Conservation (phyloP, 2,329 filamentous ascomycete species). For the Fusarium sambucinum region DNA sequence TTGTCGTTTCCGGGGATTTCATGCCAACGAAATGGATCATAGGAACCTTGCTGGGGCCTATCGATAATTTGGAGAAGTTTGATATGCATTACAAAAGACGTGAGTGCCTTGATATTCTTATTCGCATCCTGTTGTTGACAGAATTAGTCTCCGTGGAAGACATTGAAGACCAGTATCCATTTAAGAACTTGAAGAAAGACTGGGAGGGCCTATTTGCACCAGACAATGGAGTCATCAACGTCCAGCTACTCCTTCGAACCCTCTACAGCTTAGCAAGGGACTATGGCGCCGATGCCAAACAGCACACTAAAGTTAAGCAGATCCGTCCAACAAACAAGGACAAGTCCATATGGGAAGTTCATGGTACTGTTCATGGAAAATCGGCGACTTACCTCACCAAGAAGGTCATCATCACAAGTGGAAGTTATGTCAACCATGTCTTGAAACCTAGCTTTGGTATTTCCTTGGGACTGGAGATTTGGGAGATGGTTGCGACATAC, state of each 20-base stretch:
- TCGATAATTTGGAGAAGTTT: conserved; percentile 9
- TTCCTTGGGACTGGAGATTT: conserved; percentile 27
- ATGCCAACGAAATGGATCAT: accelerated
- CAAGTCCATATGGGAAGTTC: conserved; percentile 17
- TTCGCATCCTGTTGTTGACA: neutral
- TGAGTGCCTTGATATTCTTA: accelerated
- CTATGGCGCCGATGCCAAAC: conserved; percentile 23
- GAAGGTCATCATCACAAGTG: conserved; percentile 25
- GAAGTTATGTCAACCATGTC: conserved; percentile 28
- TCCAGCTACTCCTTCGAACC: conserved; percentile 17
- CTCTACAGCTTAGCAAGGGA: conserved; percentile 23
- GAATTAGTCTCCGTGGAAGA: neutral
- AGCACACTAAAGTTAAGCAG: conserved; percentile 21
- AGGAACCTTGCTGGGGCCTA: conserved; percentile 11
- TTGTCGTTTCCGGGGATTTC: accelerated
- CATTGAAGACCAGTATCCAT: conserved; percentile 24
- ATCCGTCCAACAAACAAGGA: conserved; percentile 13
- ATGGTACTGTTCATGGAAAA: neutral
- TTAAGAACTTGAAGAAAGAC: conserved; percentile 7
- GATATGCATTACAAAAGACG: conserved; percentile 18
- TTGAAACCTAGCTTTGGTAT: conserved; percentile 29
- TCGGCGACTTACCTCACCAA: conserved; percentile 7
- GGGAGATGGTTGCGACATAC: conserved; percentile 38
- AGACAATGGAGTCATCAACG: conserved; percentile 33
- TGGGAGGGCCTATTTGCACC: conserved; percentile 27